Percentiles rank a stretch among this genome's conserved stretches.
These are phyloP conservation scores for Xylaria grammica DNA, from an alignment of 495 filamentous ascomycete species.

Conservation along the genomic window DNA sequence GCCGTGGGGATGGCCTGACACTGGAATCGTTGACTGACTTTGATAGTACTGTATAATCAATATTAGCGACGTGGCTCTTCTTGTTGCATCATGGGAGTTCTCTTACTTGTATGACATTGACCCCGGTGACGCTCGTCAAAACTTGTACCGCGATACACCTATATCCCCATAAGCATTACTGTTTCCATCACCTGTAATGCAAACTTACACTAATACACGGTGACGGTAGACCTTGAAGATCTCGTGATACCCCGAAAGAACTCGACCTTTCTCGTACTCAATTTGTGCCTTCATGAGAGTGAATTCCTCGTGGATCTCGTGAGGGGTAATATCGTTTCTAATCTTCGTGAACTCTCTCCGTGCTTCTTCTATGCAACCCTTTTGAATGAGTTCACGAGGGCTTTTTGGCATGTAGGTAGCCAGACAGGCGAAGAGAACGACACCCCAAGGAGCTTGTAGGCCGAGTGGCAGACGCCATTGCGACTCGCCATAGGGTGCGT, in stretches of 20 bases:
- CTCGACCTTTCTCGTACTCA: slow-evolving; percentile 64
- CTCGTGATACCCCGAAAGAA: slow-evolving; percentile 58
- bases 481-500: slow-evolving; percentile 56
- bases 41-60: slow-evolving; percentile 1
- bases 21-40: background rate
- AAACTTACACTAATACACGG: slow-evolving; percentile 50
- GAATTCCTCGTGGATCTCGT: slow-evolving; percentile 61
- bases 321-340: slow-evolving; percentile 51
- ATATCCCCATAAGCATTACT: background rate
- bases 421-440: slow-evolving; percentile 61
- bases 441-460: slow-evolving; percentile 64
- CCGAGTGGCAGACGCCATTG: slow-evolving; percentile 65
- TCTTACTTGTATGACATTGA: slow-evolving; percentile 41
- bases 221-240: slow-evolving; percentile 59
- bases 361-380: slow-evolving; percentile 57
- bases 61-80: background rate
- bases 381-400: slow-evolving; percentile 60
- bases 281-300: slow-evolving; percentile 61
- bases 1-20: background rate
- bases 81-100: background rate
- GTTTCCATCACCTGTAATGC: background rate
- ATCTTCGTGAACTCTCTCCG: slow-evolving; percentile 55
- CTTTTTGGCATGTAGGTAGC: slow-evolving; percentile 65
- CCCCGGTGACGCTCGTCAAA: slow-evolving; percentile 62
- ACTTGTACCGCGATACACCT: slow-evolving; percentile 61